These are phyloP conservation scores for Aureobasidium sp. DNA, from an alignment of 2,329 filamentous ascomycete species.

Conservation along the genomic window DNA sequence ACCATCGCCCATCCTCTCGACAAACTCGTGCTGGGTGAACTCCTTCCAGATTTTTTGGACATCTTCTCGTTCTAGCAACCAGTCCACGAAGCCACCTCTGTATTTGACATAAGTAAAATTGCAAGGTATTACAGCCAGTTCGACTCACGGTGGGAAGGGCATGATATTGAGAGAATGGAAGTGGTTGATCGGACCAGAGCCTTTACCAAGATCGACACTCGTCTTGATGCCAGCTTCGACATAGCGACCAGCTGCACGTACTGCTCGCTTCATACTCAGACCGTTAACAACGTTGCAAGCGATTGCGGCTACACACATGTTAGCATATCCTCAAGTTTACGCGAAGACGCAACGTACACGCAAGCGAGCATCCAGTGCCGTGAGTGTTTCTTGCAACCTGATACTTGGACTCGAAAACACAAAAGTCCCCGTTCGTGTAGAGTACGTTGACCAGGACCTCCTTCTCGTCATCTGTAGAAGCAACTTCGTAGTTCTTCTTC, in stretches of 20 bases:
- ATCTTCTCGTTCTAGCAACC: constrained; percentile 67
- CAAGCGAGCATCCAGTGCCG: constrained; percentile 89
- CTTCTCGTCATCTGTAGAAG: constrained; percentile 52
- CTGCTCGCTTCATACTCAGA: constrained; percentile 50
- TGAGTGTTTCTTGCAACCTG: constrained; percentile 75
- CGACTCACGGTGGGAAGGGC: constrained; percentile 57
- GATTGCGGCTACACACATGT: constrained; percentile 53
- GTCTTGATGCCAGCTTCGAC: constrained; percentile 64
- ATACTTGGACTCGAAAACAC: constrained; percentile 63
- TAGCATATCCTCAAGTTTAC: neutral
- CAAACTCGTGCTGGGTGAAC: constrained; percentile 78
- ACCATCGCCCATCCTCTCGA: constrained; percentile 67
- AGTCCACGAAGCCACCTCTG: constrained; percentile 70
- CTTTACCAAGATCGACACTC: constrained; percentile 56
- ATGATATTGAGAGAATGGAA: constrained; percentile 65
- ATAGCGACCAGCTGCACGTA: constrained; percentile 63
- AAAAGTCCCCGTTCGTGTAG: constrained; percentile 48
- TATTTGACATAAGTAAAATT: neutral
- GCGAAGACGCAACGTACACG: constrained; percentile 53
- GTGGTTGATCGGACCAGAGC: constrained; percentile 69
- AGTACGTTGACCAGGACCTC: constrained; percentile 71
- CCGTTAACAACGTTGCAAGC: constrained; percentile 64
- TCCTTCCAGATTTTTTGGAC: constrained; percentile 67
- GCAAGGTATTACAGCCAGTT: neutral
- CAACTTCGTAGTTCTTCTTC: constrained; percentile 53